Percentiles rank a stretch among this genome's conserved stretches.
These are phyloP conservation scores for Boletus sp. DNA, from an alignment of 1,284 basidiomycete genomes.

Conservation along the genomic window DNA sequence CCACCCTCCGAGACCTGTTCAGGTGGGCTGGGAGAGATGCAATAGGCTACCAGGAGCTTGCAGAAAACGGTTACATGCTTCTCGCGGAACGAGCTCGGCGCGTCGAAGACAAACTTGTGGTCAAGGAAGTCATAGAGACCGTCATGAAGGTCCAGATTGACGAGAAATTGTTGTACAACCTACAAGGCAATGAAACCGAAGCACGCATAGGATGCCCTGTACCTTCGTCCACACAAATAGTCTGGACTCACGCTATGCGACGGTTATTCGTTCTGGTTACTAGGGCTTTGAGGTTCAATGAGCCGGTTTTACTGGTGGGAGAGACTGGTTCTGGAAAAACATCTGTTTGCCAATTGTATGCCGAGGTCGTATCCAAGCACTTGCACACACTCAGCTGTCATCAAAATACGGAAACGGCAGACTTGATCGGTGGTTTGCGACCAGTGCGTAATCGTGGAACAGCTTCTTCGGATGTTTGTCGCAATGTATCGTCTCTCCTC, in stretches of 20 bases:
- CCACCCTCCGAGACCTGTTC: constrained; percentile 95
- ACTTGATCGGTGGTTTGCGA: constrained; percentile 91
- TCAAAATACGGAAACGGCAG: constrained; percentile 99
- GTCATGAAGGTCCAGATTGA: constrained; percentile 89
- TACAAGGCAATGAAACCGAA: constrained; percentile 48
- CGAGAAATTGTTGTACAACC: constrained; percentile 62
- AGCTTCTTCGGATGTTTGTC: constrained; percentile 44
- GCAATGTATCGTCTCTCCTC: constrained; percentile 43
- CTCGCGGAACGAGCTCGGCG: constrained; percentile 88
- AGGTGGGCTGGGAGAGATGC: constrained; percentile 93
- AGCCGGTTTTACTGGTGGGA: constrained; percentile 96
- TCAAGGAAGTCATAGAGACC: constrained; percentile 90
- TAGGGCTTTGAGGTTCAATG: constrained; percentile 83
- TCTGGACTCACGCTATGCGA: constrained; percentile 94
- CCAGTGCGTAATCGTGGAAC: constrained; percentile 81
- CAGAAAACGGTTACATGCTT: constrained; percentile 97
- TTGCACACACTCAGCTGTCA: constrained; percentile 91
- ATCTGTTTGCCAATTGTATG: constrained; percentile 90
- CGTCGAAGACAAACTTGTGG: constrained; percentile 81
- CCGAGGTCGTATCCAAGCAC: constrained; percentile 58
- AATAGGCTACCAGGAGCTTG: constrained; percentile 87
- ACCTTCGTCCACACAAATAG: constrained; percentile 52
- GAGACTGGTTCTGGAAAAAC: constrained; percentile 99
- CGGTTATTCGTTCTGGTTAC: constrained; percentile 84
- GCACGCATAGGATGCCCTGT: constrained; percentile 55